Base-by-base conservation (phyloP, 768 basidiomycete genomes). In the Symmetrospora coprosmae region DNA sequence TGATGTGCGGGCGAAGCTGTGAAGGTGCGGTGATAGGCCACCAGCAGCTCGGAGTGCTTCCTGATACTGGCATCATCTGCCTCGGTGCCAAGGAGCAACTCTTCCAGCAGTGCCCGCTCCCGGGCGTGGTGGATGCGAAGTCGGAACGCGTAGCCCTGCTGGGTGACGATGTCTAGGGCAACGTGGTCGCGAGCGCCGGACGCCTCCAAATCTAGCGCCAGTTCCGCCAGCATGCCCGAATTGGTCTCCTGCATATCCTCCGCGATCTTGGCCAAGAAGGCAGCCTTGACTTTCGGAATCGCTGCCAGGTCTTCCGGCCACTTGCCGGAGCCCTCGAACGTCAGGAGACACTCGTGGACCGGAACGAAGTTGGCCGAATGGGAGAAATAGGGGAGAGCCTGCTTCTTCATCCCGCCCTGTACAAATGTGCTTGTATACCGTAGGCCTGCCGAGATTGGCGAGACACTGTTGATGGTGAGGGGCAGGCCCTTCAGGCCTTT, bases 231-330 rank as follows among this genome's bases (percentile, higher is more conserved):
- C 2, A 83, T 71, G 7, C 81, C 81, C 0, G 75, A 60, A 1
- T 78, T 73, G 1, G 75, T 68, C 9, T 72, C 70, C 78, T 81
- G 80, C 46, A 94, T 75, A 1, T 77, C 76, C 19, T 76, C 74
- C 1, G 84, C 87, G 6, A 96, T 76, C 38, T 81, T 80, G 69
- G 89, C 86, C 63, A 96, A 81, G 70, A 97, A 85, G 0, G 91
- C 92, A 1, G 92, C 75, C 71, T 97, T 97, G 72, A 89, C 83
- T 64, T 87, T 87, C 71, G 94, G 92, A 46, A 96, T 85, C 0
- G 90, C 89, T 17, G 76, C 78, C 3, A 97, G 78, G 65, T 97
- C 89, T 68, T 97, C 91, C 0, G 94, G 92, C 94, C 94, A 99
- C 63, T 80, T 80, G 0, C 84, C 82, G 0, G 89, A 92, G 63